These are phyloP conservation scores for Verticillium nonalfalfae DNA, from an alignment of 2,329 filamentous ascomycete species.

Conservation along the genomic window DNA sequence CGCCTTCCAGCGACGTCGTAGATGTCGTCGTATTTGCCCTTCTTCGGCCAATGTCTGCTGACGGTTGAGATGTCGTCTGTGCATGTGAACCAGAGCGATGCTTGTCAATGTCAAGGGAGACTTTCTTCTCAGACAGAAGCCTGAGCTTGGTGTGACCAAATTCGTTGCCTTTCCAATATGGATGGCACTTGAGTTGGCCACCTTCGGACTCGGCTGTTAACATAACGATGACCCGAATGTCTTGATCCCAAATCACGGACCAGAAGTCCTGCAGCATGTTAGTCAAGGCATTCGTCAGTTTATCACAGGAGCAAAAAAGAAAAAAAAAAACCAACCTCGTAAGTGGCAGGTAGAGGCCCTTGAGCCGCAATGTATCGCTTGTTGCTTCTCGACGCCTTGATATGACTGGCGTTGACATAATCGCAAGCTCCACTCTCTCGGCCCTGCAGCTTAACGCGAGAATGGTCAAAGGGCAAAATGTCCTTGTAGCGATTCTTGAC, in stretches of 20 bases:
- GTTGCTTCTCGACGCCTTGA: slow-evolving; percentile 73
- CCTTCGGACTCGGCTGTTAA: slow-evolving; percentile 91
- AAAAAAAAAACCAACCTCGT: slow-evolving; percentile 44
- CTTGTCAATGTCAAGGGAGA: slow-evolving; percentile 66
- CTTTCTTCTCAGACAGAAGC: slow-evolving; percentile 72
- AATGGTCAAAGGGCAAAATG: slow-evolving; percentile 93
- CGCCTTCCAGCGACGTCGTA: slow-evolving; percentile 17
- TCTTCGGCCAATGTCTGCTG: slow-evolving; percentile 13
- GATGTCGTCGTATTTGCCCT: slow-evolving; percentile 24
- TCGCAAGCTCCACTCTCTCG: slow-evolving; percentile 68
- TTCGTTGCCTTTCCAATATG: slow-evolving; percentile 78
- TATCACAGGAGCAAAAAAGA: too few relatives aligned
- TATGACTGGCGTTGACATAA: slow-evolving; percentile 90
- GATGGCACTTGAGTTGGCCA: slow-evolving; percentile 89
- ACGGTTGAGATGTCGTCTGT: slow-evolving; percentile 3
- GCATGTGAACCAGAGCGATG: slow-evolving; percentile 24
- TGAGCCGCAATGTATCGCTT: slow-evolving; percentile 96
- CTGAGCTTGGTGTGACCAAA: slow-evolving; percentile 75
- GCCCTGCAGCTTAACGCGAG: slow-evolving; percentile 72
- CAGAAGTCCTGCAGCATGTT: slow-evolving; percentile 71
- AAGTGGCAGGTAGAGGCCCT: slow-evolving; percentile 86
- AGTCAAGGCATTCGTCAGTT: neutral
- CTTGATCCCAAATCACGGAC: slow-evolving; percentile 96
- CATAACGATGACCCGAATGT: slow-evolving; percentile 92
- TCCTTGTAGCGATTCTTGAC: slow-evolving; percentile 97